Conservation (phyloP, 2,329 filamentous ascomycete genomes). For the Ophiostoma australiae region DNA sequence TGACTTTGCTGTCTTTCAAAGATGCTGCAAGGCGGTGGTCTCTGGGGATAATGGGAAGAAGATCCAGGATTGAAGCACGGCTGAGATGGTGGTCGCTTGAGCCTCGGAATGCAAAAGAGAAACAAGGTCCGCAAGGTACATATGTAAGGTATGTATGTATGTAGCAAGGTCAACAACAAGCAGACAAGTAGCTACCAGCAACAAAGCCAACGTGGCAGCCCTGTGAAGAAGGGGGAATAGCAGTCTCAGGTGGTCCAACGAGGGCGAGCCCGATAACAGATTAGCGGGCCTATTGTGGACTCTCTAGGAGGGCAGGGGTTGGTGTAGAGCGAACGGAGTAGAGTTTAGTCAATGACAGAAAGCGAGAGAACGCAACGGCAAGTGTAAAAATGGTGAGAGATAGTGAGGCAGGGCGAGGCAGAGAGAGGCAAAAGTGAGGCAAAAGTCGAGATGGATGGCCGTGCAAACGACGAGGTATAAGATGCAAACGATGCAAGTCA, state of each 20-base stretch:
- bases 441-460: not conserved
- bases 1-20: not conserved
- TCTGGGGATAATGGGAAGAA: not conserved
- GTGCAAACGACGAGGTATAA: slow-evolving; percentile 14
- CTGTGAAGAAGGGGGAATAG: slow-evolving; percentile 11
- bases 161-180: not conserved
- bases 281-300: slow-evolving; percentile 14
- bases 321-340: not conserved
- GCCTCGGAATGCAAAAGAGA: slow-evolving; percentile 4
- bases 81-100: slow-evolving; percentile 5
- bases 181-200: not conserved
- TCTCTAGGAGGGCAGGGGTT: not conserved
- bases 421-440: slow-evolving; percentile 1
- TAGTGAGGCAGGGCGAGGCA: not conserved
- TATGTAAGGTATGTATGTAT: no score
- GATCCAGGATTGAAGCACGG: not conserved
- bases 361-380: not conserved
- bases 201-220: slow-evolving; percentile 16
- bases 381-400: not conserved
- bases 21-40: not conserved
- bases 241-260: slow-evolving; percentile 4
- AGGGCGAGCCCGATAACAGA: slow-evolving; percentile 13
- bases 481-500: not conserved
- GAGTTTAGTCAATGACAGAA: not conserved
- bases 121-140: slow-evolving; percentile 8